Conservation (phyloP, 345 rosid species). For the Eucalyptus virginea region DNA sequence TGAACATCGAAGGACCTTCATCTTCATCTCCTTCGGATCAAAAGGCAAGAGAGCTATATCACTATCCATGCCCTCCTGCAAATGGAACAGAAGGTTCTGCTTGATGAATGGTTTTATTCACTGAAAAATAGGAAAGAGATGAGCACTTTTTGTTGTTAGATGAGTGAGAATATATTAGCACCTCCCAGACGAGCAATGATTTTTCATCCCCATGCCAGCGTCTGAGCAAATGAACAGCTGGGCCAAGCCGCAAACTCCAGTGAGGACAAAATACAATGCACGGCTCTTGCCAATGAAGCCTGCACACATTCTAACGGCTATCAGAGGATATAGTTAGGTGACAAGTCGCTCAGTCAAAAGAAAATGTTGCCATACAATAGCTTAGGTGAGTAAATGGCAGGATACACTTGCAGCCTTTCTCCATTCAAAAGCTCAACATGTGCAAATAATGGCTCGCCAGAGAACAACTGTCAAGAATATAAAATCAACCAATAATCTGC, state of each 20-base stretch:
- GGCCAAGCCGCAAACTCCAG: constrained; percentile 84
- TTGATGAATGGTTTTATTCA: neutral
- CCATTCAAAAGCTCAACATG: constrained; percentile 47
- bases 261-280: constrained; percentile 73
- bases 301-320: constrained; percentile 15
- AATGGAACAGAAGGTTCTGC: neutral
- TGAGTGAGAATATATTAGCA: constrained; percentile 28
- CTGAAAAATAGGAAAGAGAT: neutral
- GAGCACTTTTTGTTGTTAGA: constrained; percentile 68
- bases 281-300: constrained; percentile 80
- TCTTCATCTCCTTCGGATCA: constrained; percentile 65
- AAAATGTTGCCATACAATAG: constrained; percentile 45
- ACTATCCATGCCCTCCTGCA: constrained; percentile 50
- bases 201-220: constrained; percentile 67
- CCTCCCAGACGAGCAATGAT: constrained; percentile 79
- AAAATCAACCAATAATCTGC: neutral
- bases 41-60: constrained; percentile 68
- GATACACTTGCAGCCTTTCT: constrained; percentile 51
- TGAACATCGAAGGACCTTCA: constrained; percentile 85
- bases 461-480: constrained; percentile 40
- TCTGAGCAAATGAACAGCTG: constrained; percentile 62
- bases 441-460: constrained; percentile 68
- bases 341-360: neutral
- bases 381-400: constrained; percentile 63
- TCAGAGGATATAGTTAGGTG: neutral